Base-by-base conservation (phyloP, 2,329 filamentous ascomycete species). In the Chaetomium olivaceum region DNA sequence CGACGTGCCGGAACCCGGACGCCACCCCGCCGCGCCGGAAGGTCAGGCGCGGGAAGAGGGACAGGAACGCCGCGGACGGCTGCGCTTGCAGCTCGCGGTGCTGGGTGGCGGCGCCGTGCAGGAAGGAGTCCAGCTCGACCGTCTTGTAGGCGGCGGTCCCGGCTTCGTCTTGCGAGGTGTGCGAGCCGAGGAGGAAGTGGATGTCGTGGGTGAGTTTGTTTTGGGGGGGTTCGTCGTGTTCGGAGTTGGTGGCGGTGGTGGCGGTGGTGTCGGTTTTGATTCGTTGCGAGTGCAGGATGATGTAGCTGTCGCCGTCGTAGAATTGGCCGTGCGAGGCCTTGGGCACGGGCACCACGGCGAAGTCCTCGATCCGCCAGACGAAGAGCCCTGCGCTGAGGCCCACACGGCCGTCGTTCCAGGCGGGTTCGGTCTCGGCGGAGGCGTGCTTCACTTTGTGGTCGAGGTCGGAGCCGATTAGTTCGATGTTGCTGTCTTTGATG, bases 271-370 rank as follows among this genome's bases (percentile, higher is more conserved):
- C 14, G 6, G 11, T 29, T 19, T n/a, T 46, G 61, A 57, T 0
- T 9, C 19, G 27, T 9, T 51, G n/a, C 7, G 39, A 58, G 43
- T 36, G 31, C 21, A 63, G 54, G 43, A 63, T 31, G 61, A 63
- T 58, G 61, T 63, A 63, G 54, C 61, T 63, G 43, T 63, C 61
- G 61, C 61, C 61, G 31, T 39, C 27, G 54, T 39, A 63, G 54
- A 63, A 63, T 7, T 27, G 27, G 46, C 61, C 61, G 43, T 63
- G 19, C 0, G 39, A 33, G 27, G 39, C 0, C 5, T 27, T 19
- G 12, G 61, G 61, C 7, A 63, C 14, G 43, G 61, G 39, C 3
- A 58, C 54, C 29, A 63, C 54, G 46, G 61, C 21, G 43, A 63
- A 63, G 54, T 58, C 11, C 54, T 58, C 61, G 54, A 63, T 58